phyloP scores from a whole-genome alignment of 371 early-diverging fungal genomes.

The Nematocida sp. region DNA sequence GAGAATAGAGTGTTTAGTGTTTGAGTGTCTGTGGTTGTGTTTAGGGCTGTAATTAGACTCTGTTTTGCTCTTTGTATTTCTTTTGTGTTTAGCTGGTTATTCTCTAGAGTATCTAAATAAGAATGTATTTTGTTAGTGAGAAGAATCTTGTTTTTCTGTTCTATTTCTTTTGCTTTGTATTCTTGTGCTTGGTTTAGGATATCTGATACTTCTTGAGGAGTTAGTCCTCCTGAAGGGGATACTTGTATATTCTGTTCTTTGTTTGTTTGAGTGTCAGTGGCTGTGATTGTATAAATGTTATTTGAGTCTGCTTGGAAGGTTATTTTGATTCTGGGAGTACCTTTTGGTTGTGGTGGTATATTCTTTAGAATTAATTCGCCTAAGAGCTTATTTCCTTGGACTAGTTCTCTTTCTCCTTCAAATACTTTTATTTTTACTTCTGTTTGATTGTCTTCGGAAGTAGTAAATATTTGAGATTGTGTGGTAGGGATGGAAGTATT shows the following conservation, averaged over 20 bases:
- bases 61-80: no score
- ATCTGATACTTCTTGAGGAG: conserved; percentile 82
- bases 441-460: conserved; percentile 95
- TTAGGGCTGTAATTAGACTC: no score
- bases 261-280: conserved; percentile 88
- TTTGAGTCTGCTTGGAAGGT: conserved; percentile 96
- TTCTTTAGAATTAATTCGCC: conserved; percentile 83
- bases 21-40: no score
- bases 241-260: conserved; percentile 73
- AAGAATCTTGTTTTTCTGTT: conserved; percentile 81
- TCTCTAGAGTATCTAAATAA: no score
- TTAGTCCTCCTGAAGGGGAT: conserved; percentile 86
- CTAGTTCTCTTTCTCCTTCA: conserved; percentile 95
- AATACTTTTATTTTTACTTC: conserved; percentile 90
- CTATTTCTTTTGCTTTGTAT: conserved; percentile 80
- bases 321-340: conserved; percentile 91
- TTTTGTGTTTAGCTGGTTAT: no score
- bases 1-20: no score
- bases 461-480: conserved; percentile 95
- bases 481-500: conserved; percentile 98
- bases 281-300: conserved; percentile 92
- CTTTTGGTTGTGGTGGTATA: conserved; percentile 73
- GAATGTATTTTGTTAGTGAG: no score
- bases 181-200: conserved; percentile 84
- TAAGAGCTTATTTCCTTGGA: conserved; percentile 86